phyloP scores from a whole-genome alignment of 1,284 basidiomycete species.

The Crucibulum cyathiforme region DNA sequence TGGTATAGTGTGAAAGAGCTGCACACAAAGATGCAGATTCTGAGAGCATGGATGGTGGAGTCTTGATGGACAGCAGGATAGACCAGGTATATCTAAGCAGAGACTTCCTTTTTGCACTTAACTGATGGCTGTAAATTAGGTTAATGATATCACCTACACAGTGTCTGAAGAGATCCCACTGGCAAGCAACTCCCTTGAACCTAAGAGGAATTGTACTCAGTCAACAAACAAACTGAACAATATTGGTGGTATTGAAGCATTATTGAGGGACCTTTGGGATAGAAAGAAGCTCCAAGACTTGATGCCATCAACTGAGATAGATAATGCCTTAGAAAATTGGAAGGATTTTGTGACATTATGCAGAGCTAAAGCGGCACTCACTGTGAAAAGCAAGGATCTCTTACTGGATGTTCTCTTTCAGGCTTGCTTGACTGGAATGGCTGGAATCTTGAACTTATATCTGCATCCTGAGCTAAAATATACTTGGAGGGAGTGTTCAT shows the following conservation, averaged over 20 bases:
- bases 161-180: too few species aligned
- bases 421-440: conserved; percentile 29
- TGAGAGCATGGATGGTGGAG: not conserved
- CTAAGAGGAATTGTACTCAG: too few species aligned
- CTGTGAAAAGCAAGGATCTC: conserved; percentile 16
- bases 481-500: conserved; percentile 32
- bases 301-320: not conserved
- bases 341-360: conserved; percentile 15
- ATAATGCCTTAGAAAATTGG: not conserved
- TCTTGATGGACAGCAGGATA: too few species aligned
- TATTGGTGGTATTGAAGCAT: not conserved
- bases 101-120: too few species aligned
- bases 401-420: conserved; percentile 23
- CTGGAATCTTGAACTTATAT: conserved; percentile 34
- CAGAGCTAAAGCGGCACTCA: conserved; percentile 5
- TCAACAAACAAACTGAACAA: too few species aligned
- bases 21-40: not conserved
- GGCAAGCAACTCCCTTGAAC: too few species aligned
- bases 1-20: not conserved
- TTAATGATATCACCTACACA: too few species aligned
- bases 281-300: not conserved
- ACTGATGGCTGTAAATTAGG: too few species aligned
- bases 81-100: too few species aligned
- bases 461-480: conserved; percentile 31
- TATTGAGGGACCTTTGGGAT: not conserved